These are phyloP conservation scores for Panicum virgatum DNA, from an alignment of 202 grass and related monocot genomes.

Conservation along the genomic window DNA sequence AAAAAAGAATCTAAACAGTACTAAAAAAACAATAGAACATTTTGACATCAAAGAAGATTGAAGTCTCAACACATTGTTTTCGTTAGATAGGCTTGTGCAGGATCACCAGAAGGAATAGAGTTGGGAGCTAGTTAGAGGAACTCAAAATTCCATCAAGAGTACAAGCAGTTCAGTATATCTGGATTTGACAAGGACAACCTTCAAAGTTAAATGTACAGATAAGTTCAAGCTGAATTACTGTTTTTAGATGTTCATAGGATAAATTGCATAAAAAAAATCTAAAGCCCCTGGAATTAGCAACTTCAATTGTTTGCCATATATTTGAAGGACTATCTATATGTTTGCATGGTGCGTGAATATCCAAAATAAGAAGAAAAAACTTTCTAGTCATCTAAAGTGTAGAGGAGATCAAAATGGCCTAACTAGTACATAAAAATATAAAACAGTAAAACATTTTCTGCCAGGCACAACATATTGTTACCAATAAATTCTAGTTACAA, in stretches of 20 bases:
- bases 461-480: background rate
- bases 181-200: constrained; percentile 8
- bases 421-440: constrained; percentile 1
- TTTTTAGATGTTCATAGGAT: background rate
- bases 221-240: background rate
- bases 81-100: background rate
- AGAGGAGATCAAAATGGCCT: background rate
- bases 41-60: background rate
- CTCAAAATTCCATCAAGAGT: background rate
- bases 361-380: constrained; percentile 9
- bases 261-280: background rate
- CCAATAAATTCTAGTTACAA: background rate
- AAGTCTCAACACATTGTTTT: background rate
- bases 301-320: background rate
- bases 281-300: background rate
- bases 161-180: background rate
- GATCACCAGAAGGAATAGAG: background rate
- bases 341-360: background rate
- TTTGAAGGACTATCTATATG: background rate
- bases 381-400: background rate
- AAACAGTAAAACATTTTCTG: background rate
- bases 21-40: constrained; percentile 12
- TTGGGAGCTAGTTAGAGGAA: background rate
- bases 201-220: background rate
- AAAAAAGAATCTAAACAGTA: background rate